Evolutionary conservation across 2,329 filamentous ascomycete species (phyloP), one percentile per base, ranked within the genome.

Genomic region (Hypoxylon sp.): DNA sequence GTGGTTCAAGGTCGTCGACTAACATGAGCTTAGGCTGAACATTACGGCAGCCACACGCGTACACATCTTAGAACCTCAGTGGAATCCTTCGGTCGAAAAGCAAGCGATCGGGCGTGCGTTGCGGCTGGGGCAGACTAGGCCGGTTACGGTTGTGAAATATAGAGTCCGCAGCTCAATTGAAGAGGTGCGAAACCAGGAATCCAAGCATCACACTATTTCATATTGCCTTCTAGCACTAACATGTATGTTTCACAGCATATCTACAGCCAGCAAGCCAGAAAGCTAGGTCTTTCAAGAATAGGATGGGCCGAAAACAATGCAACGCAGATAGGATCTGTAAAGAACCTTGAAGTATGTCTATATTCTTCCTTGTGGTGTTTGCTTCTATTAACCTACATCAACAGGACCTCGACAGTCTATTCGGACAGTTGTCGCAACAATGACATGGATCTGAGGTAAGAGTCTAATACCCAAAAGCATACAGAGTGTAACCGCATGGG

Each of bases 21-120:
- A 35, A 35, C 33, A 35, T 11, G 9, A 35, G 9, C 9, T 35
- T 29, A 50, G 47, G 5, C 14, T 50, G 10, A 50, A 50, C 14
- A 19, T 50, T 24, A 50, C 22, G 24, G 47, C 24, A 13, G 47
- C 47, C 8, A 29, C 17, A 2, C 14, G 13, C 14, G 47, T 50
- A 13, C 47, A 50, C 14, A 11, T 50, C 5, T 29, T 50, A 29
- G 47, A 50, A 24, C 47, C 47, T 5, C 47, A 50, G 9, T 50
- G 47, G 47, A 50, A 50, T 29, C 47, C 47, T 1, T 24, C 14
- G 22, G 6, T 50, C 3, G 47, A 50, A n/a, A 24, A 19, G 47
- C 47, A 50, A 29, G 47, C 47, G 0, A n/a, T 50, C 24, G 47
- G 24, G 9, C 47, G 47, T 24, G 47, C 24, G 14, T 24, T 24